phyloP scores from a whole-genome alignment of 306 rosid species.

The Dalbergia cultrata region DNA sequence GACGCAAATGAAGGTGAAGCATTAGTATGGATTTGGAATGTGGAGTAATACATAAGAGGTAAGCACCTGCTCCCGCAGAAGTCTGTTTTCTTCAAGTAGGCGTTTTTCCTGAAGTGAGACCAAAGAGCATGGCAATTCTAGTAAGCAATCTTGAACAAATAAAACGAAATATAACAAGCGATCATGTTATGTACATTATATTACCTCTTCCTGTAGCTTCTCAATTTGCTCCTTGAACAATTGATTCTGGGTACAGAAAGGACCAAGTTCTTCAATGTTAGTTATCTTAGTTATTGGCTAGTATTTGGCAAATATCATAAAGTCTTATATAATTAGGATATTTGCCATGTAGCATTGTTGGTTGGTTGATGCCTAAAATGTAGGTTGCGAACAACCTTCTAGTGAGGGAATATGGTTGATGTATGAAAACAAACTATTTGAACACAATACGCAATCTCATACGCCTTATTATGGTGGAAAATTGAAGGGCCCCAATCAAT shows the following conservation, averaged over 20 bases:
- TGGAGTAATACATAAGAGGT: not conserved
- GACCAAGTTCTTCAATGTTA: slow-evolving; percentile 41
- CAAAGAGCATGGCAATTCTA: slow-evolving; percentile 9
- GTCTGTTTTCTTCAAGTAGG: slow-evolving; percentile 67
- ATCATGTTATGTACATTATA: not conserved
- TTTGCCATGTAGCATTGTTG: no score
- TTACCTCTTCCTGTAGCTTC: slow-evolving; percentile 77
- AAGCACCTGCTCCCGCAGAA: slow-evolving; percentile 62
- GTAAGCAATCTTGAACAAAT: not conserved
- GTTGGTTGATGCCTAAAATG: no score
- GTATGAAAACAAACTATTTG: no score
- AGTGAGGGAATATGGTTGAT: no score
- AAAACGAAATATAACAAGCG: not conserved
- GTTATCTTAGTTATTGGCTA: slow-evolving; percentile 1
- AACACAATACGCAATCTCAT: no score
- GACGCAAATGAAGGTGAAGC: not conserved
- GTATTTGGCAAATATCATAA: not conserved
- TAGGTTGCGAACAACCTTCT: no score
- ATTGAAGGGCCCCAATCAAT: no score
- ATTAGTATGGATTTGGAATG: not conserved
- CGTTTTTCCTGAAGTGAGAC: slow-evolving; percentile 60
- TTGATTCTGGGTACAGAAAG: slow-evolving; percentile 59
- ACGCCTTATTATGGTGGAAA: no score
- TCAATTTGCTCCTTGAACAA: slow-evolving; percentile 69
- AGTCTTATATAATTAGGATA: not conserved